A percentile compares a stretch with the other conserved stretches of the same genome.
phyloP scores from a whole-genome alignment of 441 rosid genomes.

The Kokia cookei region DNA sequence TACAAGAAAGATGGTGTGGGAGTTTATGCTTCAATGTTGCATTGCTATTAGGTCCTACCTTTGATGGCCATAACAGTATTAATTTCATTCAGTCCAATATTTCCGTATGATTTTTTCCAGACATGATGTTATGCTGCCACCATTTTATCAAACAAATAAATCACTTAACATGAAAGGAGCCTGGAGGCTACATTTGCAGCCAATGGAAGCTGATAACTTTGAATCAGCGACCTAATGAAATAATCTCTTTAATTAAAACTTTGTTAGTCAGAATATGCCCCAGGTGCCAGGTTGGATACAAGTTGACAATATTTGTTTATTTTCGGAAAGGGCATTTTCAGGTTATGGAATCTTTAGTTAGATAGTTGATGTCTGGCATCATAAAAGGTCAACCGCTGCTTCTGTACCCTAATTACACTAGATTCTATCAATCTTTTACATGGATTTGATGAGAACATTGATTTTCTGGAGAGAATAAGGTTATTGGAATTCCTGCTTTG shows the following conservation, averaged over 20 bases:
- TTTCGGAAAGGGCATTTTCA: neutral
- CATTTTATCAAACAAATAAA: neutral
- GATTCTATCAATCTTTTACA: neutral
- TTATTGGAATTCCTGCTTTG: neutral
- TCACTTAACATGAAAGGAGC: neutral
- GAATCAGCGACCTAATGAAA: neutral
- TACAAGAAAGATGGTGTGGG: neutral
- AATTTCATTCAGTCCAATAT: neutral
- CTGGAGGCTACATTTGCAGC: neutral
- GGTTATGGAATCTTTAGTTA: neutral
- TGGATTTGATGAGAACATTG: neutral
- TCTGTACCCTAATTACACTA: neutral
- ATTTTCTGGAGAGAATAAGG: neutral
- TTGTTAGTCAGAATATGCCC: neutral
- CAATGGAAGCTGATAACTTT: neutral
- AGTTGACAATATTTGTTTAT: neutral
- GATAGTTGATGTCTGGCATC: neutral
- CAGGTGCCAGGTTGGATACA: neutral
- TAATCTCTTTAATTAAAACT: neutral
- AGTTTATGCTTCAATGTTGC: neutral
- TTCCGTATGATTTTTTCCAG: neutral
- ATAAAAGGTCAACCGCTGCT: neutral
- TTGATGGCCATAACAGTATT: neutral
- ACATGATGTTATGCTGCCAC: neutral
- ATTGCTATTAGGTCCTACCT: neutral